phyloP scores from a whole-genome alignment of 1,284 basidiomycete species.

The Trametes versicolor region DNA sequence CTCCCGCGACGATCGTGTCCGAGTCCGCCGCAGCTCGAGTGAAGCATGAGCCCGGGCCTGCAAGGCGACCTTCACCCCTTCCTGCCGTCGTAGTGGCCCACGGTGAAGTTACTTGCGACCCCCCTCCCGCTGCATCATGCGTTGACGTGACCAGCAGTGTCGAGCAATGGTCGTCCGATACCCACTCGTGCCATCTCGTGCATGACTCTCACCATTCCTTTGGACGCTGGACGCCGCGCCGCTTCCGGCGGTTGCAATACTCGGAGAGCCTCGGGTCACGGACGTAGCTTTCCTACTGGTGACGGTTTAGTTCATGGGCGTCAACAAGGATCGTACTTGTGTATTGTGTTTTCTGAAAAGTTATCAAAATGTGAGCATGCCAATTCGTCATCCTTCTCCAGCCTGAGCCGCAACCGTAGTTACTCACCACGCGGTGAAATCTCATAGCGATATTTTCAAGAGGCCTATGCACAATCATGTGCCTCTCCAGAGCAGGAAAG shows the following conservation, averaged over 20 bases:
- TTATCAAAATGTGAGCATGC: too few relatives aligned
- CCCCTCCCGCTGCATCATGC: background rate
- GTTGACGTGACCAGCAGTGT: too few relatives aligned
- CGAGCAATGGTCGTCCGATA: background rate
- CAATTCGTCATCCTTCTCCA: too few relatives aligned
- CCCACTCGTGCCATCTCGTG: background rate
- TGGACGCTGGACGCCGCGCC: background rate
- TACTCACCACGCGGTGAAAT: too few relatives aligned
- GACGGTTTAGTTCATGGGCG: too few relatives aligned
- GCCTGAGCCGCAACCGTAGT: too few relatives aligned
- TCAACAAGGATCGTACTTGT: too few relatives aligned
- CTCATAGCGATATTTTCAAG: too few relatives aligned
- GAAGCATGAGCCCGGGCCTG: background rate
- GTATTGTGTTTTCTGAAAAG: background rate
- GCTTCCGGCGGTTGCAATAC: background rate
- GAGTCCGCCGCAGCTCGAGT: conserved; percentile 7
- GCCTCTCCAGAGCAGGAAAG: too few relatives aligned
- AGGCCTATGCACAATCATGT: too few relatives aligned
- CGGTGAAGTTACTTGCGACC: background rate
- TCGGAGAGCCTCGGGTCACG: background rate
- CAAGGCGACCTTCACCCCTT: background rate
- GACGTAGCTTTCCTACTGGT: background rate
- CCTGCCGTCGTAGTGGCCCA: background rate
- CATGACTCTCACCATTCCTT: too few relatives aligned
- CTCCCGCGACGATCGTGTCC: conserved; percentile 8